A percentile compares a stretch with the other conserved stretches of the same genome.
phyloP scores from a whole-genome alignment of 768 basidiomycete species.

The Hirschioporus abietinus region DNA sequence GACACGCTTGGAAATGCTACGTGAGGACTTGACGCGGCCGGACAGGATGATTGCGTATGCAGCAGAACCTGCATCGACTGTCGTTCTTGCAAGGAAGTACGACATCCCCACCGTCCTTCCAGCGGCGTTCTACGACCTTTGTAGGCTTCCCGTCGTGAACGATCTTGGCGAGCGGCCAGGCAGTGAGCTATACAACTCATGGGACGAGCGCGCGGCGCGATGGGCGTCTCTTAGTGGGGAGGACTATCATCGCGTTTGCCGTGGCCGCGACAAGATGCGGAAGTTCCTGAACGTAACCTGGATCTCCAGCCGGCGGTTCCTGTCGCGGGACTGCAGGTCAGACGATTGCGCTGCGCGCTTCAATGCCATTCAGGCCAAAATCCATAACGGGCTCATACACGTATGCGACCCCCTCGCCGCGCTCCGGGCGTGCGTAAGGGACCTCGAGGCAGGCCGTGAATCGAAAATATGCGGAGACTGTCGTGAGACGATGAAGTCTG shows the following conservation, averaged over 20 bases:
- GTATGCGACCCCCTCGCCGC: neutral
- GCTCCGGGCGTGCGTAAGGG: neutral
- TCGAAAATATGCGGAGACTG: neutral
- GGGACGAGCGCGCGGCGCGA: conserved; percentile 17
- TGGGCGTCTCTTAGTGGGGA: conserved; percentile 20
- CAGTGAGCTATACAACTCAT: neutral
- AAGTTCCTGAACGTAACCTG: neutral
- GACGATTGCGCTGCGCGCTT: neutral
- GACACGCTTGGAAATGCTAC: neutral
- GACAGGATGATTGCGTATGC: neutral
- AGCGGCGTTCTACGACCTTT: neutral
- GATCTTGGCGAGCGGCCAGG: neutral
- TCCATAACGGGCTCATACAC: neutral
- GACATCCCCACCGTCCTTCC: conserved; percentile 3
- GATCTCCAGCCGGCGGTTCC: neutral
- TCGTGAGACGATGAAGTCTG: neutral
- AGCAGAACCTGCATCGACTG: neutral
- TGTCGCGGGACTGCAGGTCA: neutral
- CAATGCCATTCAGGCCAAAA: neutral
- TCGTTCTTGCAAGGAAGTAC: neutral
- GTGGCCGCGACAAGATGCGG: neutral
- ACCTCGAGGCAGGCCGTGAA: neutral
- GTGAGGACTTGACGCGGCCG: neutral
- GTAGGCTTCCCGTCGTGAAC: neutral
- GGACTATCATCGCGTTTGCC: conserved; percentile 10